A percentile compares a stretch with the other conserved stretches of the same genome.
phyloP scores from a whole-genome alignment of 1,139 yeast species.

The Hyphopichia wangnamkhiaoensis region DNA sequence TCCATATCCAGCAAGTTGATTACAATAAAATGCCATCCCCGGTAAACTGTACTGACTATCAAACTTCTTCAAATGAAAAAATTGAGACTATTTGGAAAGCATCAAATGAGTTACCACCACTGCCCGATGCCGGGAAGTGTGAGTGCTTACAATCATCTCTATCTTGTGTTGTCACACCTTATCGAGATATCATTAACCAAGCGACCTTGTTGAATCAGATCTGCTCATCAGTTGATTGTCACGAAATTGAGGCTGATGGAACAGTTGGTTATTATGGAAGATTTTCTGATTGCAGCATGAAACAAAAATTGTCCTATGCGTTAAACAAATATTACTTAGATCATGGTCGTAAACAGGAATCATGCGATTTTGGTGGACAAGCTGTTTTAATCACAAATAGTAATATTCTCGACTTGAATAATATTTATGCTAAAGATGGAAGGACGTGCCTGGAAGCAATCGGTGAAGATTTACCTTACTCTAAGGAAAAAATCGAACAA shows the following conservation, averaged over 20 bases:
- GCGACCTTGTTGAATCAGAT: conserved; percentile 42
- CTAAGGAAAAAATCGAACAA: neutral
- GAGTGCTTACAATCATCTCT: conserved; percentile 53
- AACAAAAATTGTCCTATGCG: conserved; percentile 54
- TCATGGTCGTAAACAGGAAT: conserved; percentile 24
- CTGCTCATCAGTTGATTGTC: conserved; percentile 54
- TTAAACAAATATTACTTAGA: conserved; percentile 48
- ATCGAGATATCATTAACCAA: conserved; percentile 25
- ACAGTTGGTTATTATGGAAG: conserved; percentile 53
- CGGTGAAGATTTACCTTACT: neutral
- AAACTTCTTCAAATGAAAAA: conserved; percentile 1
- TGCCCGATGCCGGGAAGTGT: conserved; percentile 58
- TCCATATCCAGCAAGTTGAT: conserved; percentile 8
- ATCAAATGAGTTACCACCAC: conserved; percentile 46
- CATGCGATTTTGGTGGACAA: conserved; percentile 40
- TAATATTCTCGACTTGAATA: conserved; percentile 20
- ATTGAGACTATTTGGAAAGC: conserved; percentile 40
- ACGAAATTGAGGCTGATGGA: conserved; percentile 51
- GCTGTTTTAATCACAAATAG: conserved; percentile 35
- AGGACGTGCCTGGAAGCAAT: conserved; percentile 20
- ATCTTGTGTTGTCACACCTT: conserved; percentile 49
- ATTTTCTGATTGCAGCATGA: conserved; percentile 55
- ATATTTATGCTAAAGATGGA: conserved; percentile 27
- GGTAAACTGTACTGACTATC: too few species aligned
- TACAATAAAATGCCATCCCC: too few species aligned